Percentiles rank a stretch among this genome's conserved stretches.
phyloP scores from a whole-genome alignment of 768 basidiomycete species.

The Mycena galericulata region DNA sequence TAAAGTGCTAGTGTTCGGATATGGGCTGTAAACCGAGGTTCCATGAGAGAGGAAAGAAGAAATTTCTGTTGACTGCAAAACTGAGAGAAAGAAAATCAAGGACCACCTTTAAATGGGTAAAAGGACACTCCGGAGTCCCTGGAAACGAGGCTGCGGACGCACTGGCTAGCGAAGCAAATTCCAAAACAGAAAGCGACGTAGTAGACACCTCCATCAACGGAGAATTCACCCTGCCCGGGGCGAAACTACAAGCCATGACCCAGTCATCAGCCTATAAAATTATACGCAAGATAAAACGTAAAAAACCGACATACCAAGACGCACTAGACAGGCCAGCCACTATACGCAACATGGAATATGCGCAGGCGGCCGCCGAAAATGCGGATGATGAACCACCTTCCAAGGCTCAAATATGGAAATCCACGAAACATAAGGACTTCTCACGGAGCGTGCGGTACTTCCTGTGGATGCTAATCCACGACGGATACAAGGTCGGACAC shows the following conservation, averaged over 20 bases:
- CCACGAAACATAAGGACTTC: not conserved
- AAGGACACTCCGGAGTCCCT: not conserved
- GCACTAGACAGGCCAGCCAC: not conserved
- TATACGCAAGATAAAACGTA: not conserved
- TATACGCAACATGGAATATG: not conserved
- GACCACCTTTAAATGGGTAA: not conserved
- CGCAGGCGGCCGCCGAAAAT: not conserved
- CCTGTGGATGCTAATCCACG: not conserved
- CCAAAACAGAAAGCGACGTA: not conserved
- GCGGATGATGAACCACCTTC: not conserved
- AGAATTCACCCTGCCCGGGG: not conserved
- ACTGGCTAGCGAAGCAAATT: not conserved
- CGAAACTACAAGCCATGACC: not conserved
- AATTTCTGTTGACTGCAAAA: too few relatives aligned
- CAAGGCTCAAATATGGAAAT: not conserved
- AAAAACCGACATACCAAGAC: not conserved
- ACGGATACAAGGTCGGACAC: not conserved
- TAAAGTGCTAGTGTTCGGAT: too few relatives aligned
- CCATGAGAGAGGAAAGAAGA: too few relatives aligned
- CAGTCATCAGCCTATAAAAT: not conserved
- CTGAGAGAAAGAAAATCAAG: too few relatives aligned
- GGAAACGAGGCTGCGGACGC: not conserved
- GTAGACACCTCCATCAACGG: not conserved
- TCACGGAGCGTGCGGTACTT: not conserved
- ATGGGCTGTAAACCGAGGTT: too few relatives aligned